phyloP scores from a whole-genome alignment of 257 asterid species.

The Fraxinus cuspidata region DNA sequence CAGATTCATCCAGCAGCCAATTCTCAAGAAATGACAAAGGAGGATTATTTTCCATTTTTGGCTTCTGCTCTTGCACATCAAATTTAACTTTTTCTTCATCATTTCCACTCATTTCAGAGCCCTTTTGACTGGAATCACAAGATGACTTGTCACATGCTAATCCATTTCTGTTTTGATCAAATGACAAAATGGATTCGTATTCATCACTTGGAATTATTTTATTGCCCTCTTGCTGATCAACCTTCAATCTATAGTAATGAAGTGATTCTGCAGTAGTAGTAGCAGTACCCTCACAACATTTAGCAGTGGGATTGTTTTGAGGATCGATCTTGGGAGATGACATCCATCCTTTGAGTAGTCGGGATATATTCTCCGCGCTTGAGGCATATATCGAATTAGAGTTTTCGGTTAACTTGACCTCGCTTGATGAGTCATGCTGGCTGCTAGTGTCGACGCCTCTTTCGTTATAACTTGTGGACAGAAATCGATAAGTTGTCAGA shows the following conservation, averaged over 20 bases:
- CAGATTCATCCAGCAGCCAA: slow-evolving; percentile 85
- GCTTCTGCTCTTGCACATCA: slow-evolving; percentile 25
- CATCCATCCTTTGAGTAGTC: slow-evolving; percentile 96
- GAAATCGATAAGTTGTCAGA: slow-evolving; percentile 35
- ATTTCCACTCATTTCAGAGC: slow-evolving; percentile 42
- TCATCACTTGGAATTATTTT: slow-evolving; percentile 36
- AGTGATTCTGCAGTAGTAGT: slow-evolving; percentile 14
- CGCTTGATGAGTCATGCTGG: slow-evolving; percentile 11
- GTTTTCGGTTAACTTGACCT: slow-evolving; percentile 20
- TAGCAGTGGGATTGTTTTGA: background rate
- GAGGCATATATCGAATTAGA: slow-evolving; percentile 73
- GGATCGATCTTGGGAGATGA: slow-evolving; percentile 30
- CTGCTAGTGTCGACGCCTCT: slow-evolving; percentile 16
- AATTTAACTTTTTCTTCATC: slow-evolving; percentile 32
- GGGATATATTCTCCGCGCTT: slow-evolving; percentile 83
- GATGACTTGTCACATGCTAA: slow-evolving; percentile 39
- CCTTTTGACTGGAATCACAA: slow-evolving; percentile 55
- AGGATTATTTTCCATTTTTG: slow-evolving; percentile 44
- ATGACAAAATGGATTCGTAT: slow-evolving; percentile 44
- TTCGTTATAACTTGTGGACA: slow-evolving; percentile 31
- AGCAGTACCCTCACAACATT: background rate
- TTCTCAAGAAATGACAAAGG: slow-evolving; percentile 80
- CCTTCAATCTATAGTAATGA: slow-evolving; percentile 39
- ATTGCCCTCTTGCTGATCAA: slow-evolving; percentile 20
- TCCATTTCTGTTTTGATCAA: slow-evolving; percentile 36